These are phyloP conservation scores for Verticillium dahliae DNA, from an alignment of 2,329 filamentous ascomycete genomes.

Conservation along the genomic window DNA sequence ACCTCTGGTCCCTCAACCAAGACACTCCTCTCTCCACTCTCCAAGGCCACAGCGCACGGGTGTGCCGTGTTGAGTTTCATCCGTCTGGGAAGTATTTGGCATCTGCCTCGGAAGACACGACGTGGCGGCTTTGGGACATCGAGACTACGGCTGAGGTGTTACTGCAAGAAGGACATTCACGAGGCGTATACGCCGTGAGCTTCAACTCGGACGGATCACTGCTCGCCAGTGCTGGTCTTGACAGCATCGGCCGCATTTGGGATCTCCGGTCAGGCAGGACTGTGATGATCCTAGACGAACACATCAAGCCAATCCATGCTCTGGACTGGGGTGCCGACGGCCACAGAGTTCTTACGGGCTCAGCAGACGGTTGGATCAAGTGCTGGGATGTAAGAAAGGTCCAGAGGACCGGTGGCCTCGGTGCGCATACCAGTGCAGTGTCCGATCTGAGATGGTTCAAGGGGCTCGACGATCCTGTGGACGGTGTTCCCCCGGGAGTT, in stretches of 20 bases:
- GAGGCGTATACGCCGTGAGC: slow-evolving; percentile 82
- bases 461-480: slow-evolving; percentile 68
- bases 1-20: slow-evolving; percentile 83
- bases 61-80: slow-evolving; percentile 91
- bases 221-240: slow-evolving; percentile 83
- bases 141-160: slow-evolving; percentile 77
- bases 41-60: slow-evolving; percentile 75
- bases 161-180: slow-evolving; percentile 88
- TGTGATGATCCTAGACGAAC: slow-evolving; percentile 82
- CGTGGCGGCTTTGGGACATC: slow-evolving; percentile 95
- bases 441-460: slow-evolving; percentile 94
- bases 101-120: slow-evolving; percentile 91
- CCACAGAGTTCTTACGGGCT: slow-evolving; percentile 86
- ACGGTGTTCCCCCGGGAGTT: slow-evolving; percentile 51
- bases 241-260: slow-evolving; percentile 94
- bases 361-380: slow-evolving; percentile 91
- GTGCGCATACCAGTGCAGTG: slow-evolving; percentile 85
- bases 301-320: slow-evolving; percentile 87
- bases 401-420: slow-evolving; percentile 73
- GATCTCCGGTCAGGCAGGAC: slow-evolving; percentile 88
- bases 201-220: slow-evolving; percentile 92
- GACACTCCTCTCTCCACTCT: slow-evolving; percentile 81
- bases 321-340: slow-evolving; percentile 91
- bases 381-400: slow-evolving; percentile 97
- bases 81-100: slow-evolving; percentile 85